Evolutionary conservation across 371 early-diverging fungal genomes (phyloP).

Genomic region (Rhizomucor miehei): DNA sequence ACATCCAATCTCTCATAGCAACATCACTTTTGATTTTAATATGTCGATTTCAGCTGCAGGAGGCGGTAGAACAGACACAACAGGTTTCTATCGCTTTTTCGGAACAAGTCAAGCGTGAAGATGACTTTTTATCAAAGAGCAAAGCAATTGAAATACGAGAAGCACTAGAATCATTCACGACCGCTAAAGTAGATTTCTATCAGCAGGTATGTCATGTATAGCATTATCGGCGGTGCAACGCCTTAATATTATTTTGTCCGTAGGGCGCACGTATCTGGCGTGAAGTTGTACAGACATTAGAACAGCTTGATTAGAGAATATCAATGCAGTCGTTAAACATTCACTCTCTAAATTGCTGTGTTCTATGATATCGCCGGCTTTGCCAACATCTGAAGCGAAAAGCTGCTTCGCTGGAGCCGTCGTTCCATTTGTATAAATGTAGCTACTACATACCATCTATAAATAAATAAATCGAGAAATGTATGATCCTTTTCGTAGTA

Average conservation of each 20-base stretch:
- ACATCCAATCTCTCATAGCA: neutral
- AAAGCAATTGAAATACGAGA: conserved; percentile 83
- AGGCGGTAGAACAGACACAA: conserved; percentile 73
- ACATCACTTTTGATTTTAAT: neutral
- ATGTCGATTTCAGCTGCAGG: conserved; percentile 77
- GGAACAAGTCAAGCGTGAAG: conserved; percentile 78
- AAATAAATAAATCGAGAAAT: too few relatives aligned
- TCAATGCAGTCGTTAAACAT: too few relatives aligned
- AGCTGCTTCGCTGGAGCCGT: too few relatives aligned
- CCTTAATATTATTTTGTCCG: neutral
- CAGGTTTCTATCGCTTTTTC: conserved; percentile 75
- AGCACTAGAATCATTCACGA: conserved; percentile 66
- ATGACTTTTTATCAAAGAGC: conserved; percentile 69
- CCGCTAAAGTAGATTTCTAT: conserved; percentile 78
- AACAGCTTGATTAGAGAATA: conserved; percentile 28
- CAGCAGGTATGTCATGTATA: conserved; percentile 64
- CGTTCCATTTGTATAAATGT: too few relatives aligned
- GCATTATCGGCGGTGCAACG: too few relatives aligned
- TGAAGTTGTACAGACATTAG: conserved; percentile 60
- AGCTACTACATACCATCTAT: too few relatives aligned
- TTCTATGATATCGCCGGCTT: too few relatives aligned
- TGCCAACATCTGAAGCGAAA: too few relatives aligned
- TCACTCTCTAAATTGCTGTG: too few relatives aligned
- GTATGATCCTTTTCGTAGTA: neutral
- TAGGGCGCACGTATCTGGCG: conserved; percentile 65